Evolutionary conservation across 306 rosid species (phyloP), one percentile per base, ranked within the genome.

Genomic region (Inga oerstediana): DNA sequence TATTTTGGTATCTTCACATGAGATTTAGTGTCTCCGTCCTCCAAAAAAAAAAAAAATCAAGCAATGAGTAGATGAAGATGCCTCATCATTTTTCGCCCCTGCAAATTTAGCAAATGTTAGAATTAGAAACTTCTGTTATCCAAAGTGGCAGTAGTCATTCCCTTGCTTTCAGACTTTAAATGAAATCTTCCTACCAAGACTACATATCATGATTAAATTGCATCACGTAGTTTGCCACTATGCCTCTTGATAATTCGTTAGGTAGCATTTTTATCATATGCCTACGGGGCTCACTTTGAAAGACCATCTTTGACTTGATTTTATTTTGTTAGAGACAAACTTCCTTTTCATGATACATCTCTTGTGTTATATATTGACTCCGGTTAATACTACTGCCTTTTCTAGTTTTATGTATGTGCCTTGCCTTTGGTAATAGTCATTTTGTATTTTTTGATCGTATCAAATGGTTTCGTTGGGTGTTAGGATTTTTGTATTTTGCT

Each of bases 371-470:
- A 77, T 44, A 0, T 32, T 66, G 46, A 48, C 32, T 24, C 35
- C 10, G 9, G 12, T 49, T 79, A 17, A 39, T 24, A 14, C 69
- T 69, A 14, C 43, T 17, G 44, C 61, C 43, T 51, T 62, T 73
- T 34, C 56, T 22, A 20, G 19, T 81, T 54, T 37, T 34, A 35
- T 72, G 48, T 3, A 43, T 15, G 6, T 17, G 74, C 62, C 64
- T 39, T 45, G 54, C 68, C 71, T 64, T 59, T 46, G 17, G 75
- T 51, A 59, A 44, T 77, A 15, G 71, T 19, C 30, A 78, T 78
- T 45, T 45, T 10, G 4, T 15, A 27, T 17, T 30, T 24, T 74
- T 27, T 74, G 44, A 45, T 7, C 30, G 14, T 27, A 72, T 64
- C 37, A 34, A 58, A 51, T 81, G 71, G 20, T 71, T 44, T 71